A percentile compares a stretch with the other conserved stretches of the same genome.
phyloP scores from a whole-genome alignment of 1,139 yeast genomes.

The Hanseniaspora uvarum region DNA sequence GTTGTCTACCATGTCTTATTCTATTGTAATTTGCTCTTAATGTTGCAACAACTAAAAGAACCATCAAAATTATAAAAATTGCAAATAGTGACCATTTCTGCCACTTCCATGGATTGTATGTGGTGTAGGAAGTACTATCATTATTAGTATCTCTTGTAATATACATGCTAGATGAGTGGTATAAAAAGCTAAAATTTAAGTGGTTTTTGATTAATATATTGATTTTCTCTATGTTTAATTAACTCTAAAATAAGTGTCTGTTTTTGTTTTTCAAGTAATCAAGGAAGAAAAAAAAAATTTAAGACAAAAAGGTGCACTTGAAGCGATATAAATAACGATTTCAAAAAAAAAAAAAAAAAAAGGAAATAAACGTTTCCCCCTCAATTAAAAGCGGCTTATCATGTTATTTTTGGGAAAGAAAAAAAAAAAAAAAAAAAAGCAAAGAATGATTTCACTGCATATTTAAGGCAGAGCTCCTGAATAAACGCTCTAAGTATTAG shows the following conservation, averaged over 20 bases:
- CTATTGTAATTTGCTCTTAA: constrained; percentile 42
- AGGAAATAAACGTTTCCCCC: background rate
- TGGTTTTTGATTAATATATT: background rate
- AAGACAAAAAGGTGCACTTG: background rate
- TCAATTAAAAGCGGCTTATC: background rate
- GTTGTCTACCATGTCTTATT: constrained; percentile 50
- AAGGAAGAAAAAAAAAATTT: background rate
- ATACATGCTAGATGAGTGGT: background rate
- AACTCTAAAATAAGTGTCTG: no score
- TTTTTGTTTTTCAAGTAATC: background rate
- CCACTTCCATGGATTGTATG: constrained; percentile 24
- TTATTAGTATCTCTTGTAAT: background rate
- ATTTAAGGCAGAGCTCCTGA: no score
- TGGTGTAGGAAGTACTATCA: background rate
- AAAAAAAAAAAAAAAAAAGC: background rate
- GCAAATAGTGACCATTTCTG: constrained; percentile 44
- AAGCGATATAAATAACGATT: background rate
- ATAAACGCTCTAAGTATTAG: no score
- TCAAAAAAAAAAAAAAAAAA: background rate
- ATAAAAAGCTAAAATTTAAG: background rate
- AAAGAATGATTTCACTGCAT: no score
- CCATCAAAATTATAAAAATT: constrained; percentile 38
- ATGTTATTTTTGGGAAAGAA: no score
- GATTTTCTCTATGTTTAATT: no score
- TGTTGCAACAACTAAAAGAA: constrained; percentile 34